Conservation (phyloP, 495 filamentous ascomycete species). For the Bathelium albidoporum region DNA sequence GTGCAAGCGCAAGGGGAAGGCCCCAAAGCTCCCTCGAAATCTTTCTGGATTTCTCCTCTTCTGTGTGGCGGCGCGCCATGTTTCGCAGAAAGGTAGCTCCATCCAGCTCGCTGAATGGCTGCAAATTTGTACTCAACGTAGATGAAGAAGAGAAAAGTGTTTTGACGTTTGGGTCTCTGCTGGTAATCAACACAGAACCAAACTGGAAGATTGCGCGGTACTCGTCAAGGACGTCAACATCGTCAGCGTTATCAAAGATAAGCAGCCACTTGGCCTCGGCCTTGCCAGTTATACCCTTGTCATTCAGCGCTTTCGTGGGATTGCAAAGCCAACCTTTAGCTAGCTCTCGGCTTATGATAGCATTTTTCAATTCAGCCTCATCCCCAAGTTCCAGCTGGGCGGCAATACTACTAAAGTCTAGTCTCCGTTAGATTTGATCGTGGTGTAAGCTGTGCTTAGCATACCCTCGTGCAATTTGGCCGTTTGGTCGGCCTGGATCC, state of each 20-base stretch:
- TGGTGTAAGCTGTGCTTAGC: too few species aligned
- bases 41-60: neutral
- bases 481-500: slow-evolving; percentile 18
- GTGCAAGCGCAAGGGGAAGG: slow-evolving; percentile 8
- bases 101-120: slow-evolving; percentile 6
- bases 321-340: slow-evolving; percentile 15
- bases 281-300: neutral
- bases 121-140: neutral
- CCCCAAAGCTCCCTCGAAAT: neutral
- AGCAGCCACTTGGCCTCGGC: slow-evolving; percentile 14
- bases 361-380: slow-evolving; percentile 12
- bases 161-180: slow-evolving; percentile 8
- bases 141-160: too few species aligned
- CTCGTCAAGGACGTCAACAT: slow-evolving; percentile 10
- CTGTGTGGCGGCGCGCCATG: neutral
- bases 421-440: too few species aligned
- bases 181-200: slow-evolving; percentile 16
- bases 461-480: slow-evolving; percentile 12
- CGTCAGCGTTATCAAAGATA: slow-evolving; percentile 11
- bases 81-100: neutral
- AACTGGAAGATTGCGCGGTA: slow-evolving; percentile 5
- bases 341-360: slow-evolving; percentile 15
- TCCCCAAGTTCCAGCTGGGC: slow-evolving; percentile 11
- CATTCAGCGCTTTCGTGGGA: slow-evolving; percentile 5
- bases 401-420: slow-evolving; percentile 15